Base-by-base conservation (phyloP, 768 basidiomycete genomes). In the Psilocybe tampanensis region DNA sequence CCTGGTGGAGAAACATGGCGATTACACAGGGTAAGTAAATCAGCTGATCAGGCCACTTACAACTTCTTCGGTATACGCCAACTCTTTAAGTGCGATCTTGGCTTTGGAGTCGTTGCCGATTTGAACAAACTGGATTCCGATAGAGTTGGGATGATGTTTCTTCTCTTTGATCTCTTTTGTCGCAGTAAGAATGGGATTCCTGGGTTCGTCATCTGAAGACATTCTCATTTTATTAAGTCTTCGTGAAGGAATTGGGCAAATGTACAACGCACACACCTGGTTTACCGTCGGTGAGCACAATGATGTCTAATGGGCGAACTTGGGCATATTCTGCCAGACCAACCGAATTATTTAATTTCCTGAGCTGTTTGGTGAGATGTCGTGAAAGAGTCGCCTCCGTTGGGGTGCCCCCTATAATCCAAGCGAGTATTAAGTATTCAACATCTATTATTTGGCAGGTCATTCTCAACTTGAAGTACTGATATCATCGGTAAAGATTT, bases 41-140 rank as follows among this genome's bases (percentile, higher is more conserved):
- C 4, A 9, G 26, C n/a, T n/a, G n/a, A n/a, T n/a, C n/a, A 17
- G 9, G 21, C 36, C 0, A 51, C 68, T 52, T 57, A 71, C 71
- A 24, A 66, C 67, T 32, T 70, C 63, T 33, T 67, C 64, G n/a
- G 68, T 64, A 22, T 65, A 58, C 45, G 67, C 29, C n/a, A 74
- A 60, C 23, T 64, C 55, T 33, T 62, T 58, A 23, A 74, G 57
- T 9, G 62, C 69, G 1, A 39, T 45, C n/a, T 60, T 60, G 5
- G 68, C 68, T 1, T 52, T 22, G 7, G 44, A 22, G 34, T 69
- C 68, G 41, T 71, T 59, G 29, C 70, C 73, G n/a, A 74, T 70
- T 49, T 74, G 73, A 3, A 72, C 70, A 44, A 74, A 66, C 47
- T 74, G 70, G 13, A 74, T 64, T 12, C 68, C 70, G 29, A 72